Conservation (phyloP, 345 rosid genomes). For the Angophora floribunda region DNA sequence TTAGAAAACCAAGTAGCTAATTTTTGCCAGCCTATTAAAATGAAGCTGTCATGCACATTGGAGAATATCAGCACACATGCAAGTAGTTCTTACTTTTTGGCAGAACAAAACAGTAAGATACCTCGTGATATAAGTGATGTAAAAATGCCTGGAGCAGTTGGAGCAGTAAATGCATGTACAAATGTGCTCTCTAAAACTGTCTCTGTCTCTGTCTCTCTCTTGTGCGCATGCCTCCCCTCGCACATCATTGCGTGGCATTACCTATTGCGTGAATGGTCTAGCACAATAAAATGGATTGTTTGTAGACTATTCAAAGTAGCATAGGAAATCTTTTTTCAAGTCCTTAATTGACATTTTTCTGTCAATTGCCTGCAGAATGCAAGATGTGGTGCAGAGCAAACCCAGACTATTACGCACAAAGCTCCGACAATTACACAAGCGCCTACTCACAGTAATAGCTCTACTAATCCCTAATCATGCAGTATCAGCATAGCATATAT, state of each 20-base stretch:
- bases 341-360: neutral
- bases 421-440: constrained; percentile 87
- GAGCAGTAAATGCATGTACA: neutral
- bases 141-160: neutral
- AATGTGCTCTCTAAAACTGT: neutral
- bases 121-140: neutral
- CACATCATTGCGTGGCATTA: neutral
- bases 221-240: accelerated
- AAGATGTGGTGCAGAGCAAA: constrained; percentile 75
- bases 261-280: neutral
- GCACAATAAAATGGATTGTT: neutral
- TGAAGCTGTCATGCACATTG: neutral
- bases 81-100: neutral
- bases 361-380: constrained; percentile 36
- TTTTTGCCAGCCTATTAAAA: neutral
- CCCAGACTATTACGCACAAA: constrained; percentile 68
- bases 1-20: neutral
- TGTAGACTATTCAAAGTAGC: neutral
- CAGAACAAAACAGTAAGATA: neutral
- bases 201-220: neutral
- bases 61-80: neutral
- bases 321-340: neutral
- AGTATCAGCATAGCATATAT: neutral
- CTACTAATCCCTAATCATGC: neutral
- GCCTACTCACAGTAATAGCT: constrained; percentile 57